phyloP scores from a whole-genome alignment of 1,284 basidiomycete species.

The Cryptococcus sp. region DNA sequence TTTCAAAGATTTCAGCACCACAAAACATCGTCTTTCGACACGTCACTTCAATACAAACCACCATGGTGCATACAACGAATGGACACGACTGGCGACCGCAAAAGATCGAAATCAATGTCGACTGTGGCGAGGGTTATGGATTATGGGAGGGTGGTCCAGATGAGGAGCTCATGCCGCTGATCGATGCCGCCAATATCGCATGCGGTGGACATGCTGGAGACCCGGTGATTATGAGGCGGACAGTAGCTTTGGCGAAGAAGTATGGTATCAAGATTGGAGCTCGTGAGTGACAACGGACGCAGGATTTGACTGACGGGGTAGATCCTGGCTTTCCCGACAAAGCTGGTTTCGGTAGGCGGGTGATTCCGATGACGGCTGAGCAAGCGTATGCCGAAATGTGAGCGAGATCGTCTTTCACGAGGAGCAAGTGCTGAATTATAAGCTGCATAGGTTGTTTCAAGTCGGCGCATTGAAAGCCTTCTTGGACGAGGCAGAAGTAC shows the following conservation, averaged over 20 bases:
- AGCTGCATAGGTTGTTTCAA: slow-evolving; percentile 30
- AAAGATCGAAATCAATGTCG: slow-evolving; percentile 41
- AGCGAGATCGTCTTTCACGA: slow-evolving; percentile 1
- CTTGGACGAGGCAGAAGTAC: slow-evolving; percentile 39
- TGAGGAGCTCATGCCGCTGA: slow-evolving; percentile 41
- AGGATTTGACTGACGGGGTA: slow-evolving; percentile 3
- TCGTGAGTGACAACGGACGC: slow-evolving; percentile 15
- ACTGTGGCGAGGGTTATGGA: slow-evolving; percentile 45
- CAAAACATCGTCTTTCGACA: too few relatives aligned
- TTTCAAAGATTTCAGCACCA: too few relatives aligned
- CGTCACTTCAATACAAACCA: not conserved
- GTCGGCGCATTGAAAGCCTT: slow-evolving; percentile 44
- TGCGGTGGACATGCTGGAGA: slow-evolving; percentile 49
- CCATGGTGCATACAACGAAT: not conserved
- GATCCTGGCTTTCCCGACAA: slow-evolving; percentile 36
- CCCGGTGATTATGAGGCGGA: slow-evolving; percentile 45
- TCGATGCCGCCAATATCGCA: slow-evolving; percentile 43
- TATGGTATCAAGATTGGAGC: slow-evolving; percentile 46
- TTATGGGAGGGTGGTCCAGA: slow-evolving; percentile 45
- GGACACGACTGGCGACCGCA: slow-evolving; percentile 1
- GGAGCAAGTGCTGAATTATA: too few relatives aligned
- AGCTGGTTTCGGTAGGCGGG: slow-evolving; percentile 26
- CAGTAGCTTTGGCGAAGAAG: slow-evolving; percentile 41
- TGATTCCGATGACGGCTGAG: slow-evolving; percentile 26
- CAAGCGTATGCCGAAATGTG: slow-evolving; percentile 34